A percentile compares a stretch with the other conserved stretches of the same genome.
Evolutionary conservation across 768 basidiomycete genomes (phyloP).

Genomic region (Termitomyces sp.): DNA sequence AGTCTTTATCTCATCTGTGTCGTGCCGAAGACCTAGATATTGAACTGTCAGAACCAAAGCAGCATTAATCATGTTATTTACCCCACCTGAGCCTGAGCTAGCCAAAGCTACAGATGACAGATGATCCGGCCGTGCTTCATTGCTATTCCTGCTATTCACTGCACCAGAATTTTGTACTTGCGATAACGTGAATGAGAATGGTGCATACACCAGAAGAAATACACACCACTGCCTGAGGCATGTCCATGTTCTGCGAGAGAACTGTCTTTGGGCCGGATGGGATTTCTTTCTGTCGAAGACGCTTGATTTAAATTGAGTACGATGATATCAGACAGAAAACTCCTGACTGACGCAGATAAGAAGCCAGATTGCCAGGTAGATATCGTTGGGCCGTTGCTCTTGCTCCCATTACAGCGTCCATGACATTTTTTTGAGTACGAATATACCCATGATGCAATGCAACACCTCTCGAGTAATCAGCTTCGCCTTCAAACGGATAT

Average conservation of each 20-base stretch:
- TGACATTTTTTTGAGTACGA: constrained; percentile 16
- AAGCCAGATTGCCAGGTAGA: background rate
- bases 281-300: background rate
- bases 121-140: background rate
- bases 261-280: no score
- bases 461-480: background rate
- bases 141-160: background rate
- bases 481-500: constrained; percentile 6
- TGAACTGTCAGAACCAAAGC: background rate
- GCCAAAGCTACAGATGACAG: no score
- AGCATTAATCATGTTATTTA: background rate
- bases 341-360: constrained; percentile 12
- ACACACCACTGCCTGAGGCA: background rate
- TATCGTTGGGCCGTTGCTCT: constrained; percentile 17
- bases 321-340: background rate
- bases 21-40: background rate
- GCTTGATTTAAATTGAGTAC: background rate
- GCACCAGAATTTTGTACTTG: background rate
- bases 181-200: background rate
- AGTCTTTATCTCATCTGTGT: background rate
- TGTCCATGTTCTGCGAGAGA: background rate
- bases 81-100: background rate
- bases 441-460: constrained; percentile 15
- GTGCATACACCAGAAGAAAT: background rate
- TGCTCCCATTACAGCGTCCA: constrained; percentile 14